Evolutionary conservation across 2,329 filamentous ascomycete genomes (phyloP).

Genomic region (Fusarium austroafricanum): DNA sequence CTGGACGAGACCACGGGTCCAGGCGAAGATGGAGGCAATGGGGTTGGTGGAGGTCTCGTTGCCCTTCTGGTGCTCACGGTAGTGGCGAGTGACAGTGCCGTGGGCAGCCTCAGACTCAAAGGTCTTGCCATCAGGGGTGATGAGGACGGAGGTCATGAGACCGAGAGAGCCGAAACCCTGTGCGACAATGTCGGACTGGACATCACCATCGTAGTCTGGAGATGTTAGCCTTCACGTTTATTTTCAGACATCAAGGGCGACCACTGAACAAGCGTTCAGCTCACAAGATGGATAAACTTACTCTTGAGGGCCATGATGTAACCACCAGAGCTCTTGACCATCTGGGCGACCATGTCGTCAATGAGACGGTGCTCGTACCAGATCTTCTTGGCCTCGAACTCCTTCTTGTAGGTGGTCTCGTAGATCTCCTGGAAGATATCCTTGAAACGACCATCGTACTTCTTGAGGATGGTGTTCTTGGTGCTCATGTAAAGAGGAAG

Average conservation of each 20-base stretch:
- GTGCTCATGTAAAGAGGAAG: conserved; percentile 99
- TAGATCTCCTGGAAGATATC: conserved; percentile 99
- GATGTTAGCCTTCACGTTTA: conserved; percentile 25
- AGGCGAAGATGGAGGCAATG: conserved; percentile 98
- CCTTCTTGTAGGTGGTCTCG: conserved; percentile 84
- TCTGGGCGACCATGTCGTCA: conserved; percentile 99
- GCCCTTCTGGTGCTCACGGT: conserved; percentile 98
- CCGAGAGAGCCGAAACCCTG: conserved; percentile 98
- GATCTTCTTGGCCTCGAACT: conserved; percentile 91
- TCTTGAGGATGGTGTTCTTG: conserved; percentile 99
- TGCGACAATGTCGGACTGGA: conserved; percentile 97
- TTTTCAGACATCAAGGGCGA: conserved; percentile 3
- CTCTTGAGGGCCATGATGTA: conserved; percentile 99
- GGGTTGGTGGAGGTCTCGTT: conserved; percentile 98
- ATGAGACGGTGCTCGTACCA: conserved; percentile 99
- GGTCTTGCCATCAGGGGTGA: conserved; percentile 95
- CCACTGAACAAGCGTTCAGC: conserved; percentile 20
- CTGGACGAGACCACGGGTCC: conserved; percentile 94
- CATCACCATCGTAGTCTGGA: conserved; percentile 96
- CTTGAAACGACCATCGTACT: conserved; percentile 99
- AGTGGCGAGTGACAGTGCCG: conserved; percentile 98
- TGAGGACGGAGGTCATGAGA: conserved; percentile 97
- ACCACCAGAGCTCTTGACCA: conserved; percentile 98
- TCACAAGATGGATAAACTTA: conserved; percentile 58
- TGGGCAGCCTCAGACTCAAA: conserved; percentile 98